Evolutionary conservation across 371 early-diverging fungal species (phyloP).

Genomic region (Cokeromyces recurvatus): DNA sequence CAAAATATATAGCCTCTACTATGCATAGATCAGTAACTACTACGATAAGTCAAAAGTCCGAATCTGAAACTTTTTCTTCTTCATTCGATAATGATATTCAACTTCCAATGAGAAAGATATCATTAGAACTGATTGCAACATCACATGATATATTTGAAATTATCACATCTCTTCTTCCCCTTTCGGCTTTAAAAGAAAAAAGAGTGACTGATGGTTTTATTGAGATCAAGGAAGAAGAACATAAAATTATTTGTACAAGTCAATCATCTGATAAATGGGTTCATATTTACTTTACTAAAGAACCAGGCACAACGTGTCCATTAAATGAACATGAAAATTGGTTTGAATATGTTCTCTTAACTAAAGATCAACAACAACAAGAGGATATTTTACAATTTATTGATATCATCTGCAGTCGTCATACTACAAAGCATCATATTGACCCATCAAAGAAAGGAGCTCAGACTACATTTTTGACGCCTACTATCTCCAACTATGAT

Average conservation of each 20-base stretch:
- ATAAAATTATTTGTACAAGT: background rate
- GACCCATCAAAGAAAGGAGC: background rate
- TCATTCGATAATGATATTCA: background rate
- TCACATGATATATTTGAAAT: too few species aligned
- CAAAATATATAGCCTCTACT: conserved; percentile 59
- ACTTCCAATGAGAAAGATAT: background rate
- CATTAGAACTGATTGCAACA: background rate
- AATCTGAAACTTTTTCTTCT: too few species aligned
- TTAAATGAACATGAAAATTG: background rate
- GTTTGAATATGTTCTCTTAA: background rate
- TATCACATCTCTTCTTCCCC: background rate
- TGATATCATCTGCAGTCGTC: too few species aligned
- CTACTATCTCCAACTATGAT: conserved; percentile 36
- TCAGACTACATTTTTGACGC: conserved; percentile 49
- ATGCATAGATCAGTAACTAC: too few species aligned
- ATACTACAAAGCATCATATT: background rate
- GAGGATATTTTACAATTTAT: background rate
- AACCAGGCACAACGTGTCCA: background rate
- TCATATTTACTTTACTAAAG: background rate
- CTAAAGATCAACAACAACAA: background rate
- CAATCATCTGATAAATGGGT: background rate
- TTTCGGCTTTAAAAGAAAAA: background rate
- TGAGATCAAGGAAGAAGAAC: background rate
- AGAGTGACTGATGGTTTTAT: too few species aligned
- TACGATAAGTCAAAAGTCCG: background rate